These are phyloP conservation scores for Fusarium sp. DNA, from an alignment of 2,329 filamentous ascomycete genomes.

Conservation along the genomic window DNA sequence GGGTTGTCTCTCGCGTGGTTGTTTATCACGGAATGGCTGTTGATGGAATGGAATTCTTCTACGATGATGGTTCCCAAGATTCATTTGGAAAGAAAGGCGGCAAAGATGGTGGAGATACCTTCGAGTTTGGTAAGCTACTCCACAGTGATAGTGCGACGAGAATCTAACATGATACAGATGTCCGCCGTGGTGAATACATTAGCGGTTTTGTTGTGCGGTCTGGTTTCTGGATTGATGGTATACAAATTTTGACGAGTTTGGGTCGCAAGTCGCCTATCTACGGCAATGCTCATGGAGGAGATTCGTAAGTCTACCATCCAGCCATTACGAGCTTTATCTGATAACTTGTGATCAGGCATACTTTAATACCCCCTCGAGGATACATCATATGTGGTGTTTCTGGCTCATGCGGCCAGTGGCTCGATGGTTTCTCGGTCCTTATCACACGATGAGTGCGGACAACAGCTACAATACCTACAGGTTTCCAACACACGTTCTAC, in stretches of 20 bases:
- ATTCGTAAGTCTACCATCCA: conserved; percentile 73
- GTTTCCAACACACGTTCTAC: conserved; percentile 29
- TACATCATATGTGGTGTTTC: conserved; percentile 90
- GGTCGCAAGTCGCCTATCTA: conserved; percentile 89
- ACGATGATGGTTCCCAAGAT: conserved; percentile 87
- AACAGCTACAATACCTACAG: conserved; percentile 7
- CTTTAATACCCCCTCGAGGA: conserved; percentile 87
- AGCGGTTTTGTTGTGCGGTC: conserved; percentile 87
- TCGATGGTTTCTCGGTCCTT: conserved; percentile 88
- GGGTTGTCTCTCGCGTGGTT: conserved; percentile 79
- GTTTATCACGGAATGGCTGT: conserved; percentile 83
- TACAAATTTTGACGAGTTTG: conserved; percentile 89
- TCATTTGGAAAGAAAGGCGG: conserved; percentile 87
- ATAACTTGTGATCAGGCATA: conserved; percentile 71
- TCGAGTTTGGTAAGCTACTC: conserved; percentile 76
- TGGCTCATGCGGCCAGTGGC: conserved; percentile 83
- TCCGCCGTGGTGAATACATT: conserved; percentile 85
- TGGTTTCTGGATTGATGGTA: conserved; percentile 86
- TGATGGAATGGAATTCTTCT: conserved; percentile 91
- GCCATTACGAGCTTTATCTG: not conserved
- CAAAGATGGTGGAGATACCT: conserved; percentile 76
- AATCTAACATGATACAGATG: conserved; percentile 69
- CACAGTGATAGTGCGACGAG: not conserved
- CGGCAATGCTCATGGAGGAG: conserved; percentile 84
- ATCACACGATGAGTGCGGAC: conserved; percentile 57